Base-by-base conservation (phyloP, 495 filamentous ascomycete genomes). In the Chlorociboria aeruginascens region DNA sequence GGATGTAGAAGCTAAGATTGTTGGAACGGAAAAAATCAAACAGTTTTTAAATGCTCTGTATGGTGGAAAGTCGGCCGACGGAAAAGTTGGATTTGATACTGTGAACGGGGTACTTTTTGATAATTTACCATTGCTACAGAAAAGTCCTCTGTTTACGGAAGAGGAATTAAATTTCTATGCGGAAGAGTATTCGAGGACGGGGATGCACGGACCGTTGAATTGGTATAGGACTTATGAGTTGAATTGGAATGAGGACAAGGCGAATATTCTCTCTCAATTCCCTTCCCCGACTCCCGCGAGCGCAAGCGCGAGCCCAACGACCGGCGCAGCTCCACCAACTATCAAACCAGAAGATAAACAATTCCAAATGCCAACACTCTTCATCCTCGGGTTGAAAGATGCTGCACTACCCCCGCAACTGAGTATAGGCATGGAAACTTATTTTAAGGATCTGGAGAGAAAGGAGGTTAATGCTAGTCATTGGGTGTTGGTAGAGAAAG, bases 161-260 rank as follows among this genome's bases (percentile, higher is more conserved):
- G 76, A 82, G 71, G 81, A 90, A 56, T 60, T 88, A 43, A 81
- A 88, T 39, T 86, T 76, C 63, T 95, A 95, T 61, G 75, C 75
- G 12, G 66, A 76, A 32, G 69, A 86, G 63, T 93, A 75, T 60
- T 65, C 66, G 10, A 71, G 77, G n/a, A 69, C 79, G 51, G 89
- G 89, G 0, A 57, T 96, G 45, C 74, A 80, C 53, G 86, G 85
- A 2, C 82, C 85, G 14, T 68, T 83, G 78, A 83, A 89, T 55
- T 96, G 89, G 87, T 96, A 97, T 62, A 74, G 83, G 12, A 83
- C 77, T 2, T 62, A 69, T 1, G 58, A 78, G 60, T 61, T 82
- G 45, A 95, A 95, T 60, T 83, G 70, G 58, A 69, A 85, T 8
- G 86, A 95, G 43, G 90, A 96, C 54, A 58, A 73, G 36, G 65